phyloP scores from a whole-genome alignment of 805 yeast species.

The Cyberlindnera suaveolens region DNA sequence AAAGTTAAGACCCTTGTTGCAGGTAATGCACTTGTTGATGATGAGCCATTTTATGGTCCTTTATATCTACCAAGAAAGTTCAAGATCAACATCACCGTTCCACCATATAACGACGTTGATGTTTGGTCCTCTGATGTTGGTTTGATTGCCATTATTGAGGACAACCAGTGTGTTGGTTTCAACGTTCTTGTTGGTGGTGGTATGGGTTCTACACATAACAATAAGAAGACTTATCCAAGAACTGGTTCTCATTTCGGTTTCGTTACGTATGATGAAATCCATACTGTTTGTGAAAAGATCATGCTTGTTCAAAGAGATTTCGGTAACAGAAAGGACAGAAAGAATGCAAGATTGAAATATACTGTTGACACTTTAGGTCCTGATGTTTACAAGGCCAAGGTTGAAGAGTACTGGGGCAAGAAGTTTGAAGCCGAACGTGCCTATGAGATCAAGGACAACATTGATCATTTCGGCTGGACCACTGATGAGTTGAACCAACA shows the following conservation, averaged over 20 bases:
- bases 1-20: conserved; percentile 80
- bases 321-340: conserved; percentile 94
- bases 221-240: conserved; percentile 93
- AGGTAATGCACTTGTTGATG: conserved; percentile 74
- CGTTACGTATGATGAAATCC: conserved; percentile 59
- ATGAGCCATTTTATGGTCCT: conserved; percentile 84
- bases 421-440: conserved; percentile 64
- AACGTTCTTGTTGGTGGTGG: conserved; percentile 96
- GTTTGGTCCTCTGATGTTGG: conserved; percentile 96
- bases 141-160: conserved; percentile 73
- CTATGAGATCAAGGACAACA: conserved; percentile 77
- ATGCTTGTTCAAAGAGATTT: conserved; percentile 91
- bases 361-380: conserved; percentile 93
- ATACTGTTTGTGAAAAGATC: conserved; percentile 79
- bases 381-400: conserved; percentile 70
- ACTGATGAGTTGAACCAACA: conserved; percentile 77
- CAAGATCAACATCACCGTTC: conserved; percentile 90
- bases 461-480: conserved; percentile 92
- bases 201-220: conserved; percentile 98
- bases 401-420: conserved; percentile 78
- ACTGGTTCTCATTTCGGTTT: conserved; percentile 86
- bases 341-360: conserved; percentile 96
- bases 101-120: conserved; percentile 95
- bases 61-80: conserved; percentile 91
- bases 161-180: conserved; percentile 64